Base-by-base conservation (phyloP, 2,329 filamentous ascomycete species). In the Trichoderma semiorbis region DNA sequence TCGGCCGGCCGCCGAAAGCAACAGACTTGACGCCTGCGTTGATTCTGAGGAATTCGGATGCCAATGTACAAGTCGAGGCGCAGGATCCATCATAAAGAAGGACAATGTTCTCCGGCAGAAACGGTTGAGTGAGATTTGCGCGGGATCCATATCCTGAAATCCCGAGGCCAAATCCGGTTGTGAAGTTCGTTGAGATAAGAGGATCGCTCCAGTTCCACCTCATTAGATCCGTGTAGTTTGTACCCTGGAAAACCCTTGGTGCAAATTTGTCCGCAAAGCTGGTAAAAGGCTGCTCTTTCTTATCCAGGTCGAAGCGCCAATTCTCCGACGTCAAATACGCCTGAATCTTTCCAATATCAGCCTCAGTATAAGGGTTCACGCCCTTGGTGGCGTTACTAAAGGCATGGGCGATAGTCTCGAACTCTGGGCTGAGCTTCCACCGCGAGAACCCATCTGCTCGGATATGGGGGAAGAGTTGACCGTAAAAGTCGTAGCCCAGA, bases 401-500 rank as follows among this genome's bases (percentile, higher is more conserved):
- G 73, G 86, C 80, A 6, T 82, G 76, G 10, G 86, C 81, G 5
- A 87, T 80, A 6, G 81, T 82, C 14, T 83, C 75, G 58, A 86
- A 87, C 24, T 84, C 80, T 7, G 79, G 75, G 69, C 76, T 80
- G 30, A 79, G 78, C 58, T 81, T 81, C 82, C 82, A 83, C 57
- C 80, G 81, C 18, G 80, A 81, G 76, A 74, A 83, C 74, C 74
- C 85, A 82, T 74, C 73, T 26, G 73, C 61, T 47, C 61, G 32
- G 65, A 87, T 83, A 4, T 67, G n/a, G 3, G 77, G 77, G 71
- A 88, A 87, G 0, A 90, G 81, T 77, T 86, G 80, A 68, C 87
- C 86, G 80, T 91, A 90, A 30, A 91, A 82, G 76, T 90, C 89
- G 74, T 89, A 89, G 18, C 87, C 89, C n/a, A 87, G 84, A 8